phyloP scores from a whole-genome alignment of 2,329 filamentous ascomycete species.

The Phyllosticta citriasiana region DNA sequence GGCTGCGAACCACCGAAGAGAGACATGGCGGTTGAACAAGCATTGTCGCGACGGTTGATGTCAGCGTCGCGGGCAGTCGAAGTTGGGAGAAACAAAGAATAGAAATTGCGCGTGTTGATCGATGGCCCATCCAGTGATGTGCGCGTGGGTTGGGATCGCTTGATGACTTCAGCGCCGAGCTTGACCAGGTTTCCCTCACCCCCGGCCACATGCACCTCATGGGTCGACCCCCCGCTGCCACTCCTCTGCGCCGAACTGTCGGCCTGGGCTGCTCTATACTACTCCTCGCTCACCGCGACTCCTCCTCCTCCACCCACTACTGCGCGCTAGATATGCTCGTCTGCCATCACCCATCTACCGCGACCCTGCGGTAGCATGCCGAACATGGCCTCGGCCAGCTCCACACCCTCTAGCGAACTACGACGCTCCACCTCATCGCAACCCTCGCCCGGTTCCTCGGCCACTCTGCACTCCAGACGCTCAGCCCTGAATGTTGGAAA shows the following conservation, averaged over 20 bases:
- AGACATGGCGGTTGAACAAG: conserved; percentile 6
- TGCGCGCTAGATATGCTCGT: conserved; percentile 7
- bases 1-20: conserved; percentile 9
- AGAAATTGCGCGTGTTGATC: neutral
- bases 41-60: neutral
- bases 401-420: conserved; percentile 22
- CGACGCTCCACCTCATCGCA: conserved; percentile 24
- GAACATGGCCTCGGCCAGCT: conserved; percentile 10
- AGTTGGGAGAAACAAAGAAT: neutral
- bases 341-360: conserved; percentile 4
- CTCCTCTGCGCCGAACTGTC: neutral
- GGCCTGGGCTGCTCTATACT: neutral
- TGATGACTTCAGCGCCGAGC: neutral
- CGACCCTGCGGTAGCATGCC: conserved; percentile 8
- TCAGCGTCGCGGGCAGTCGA: neutral
- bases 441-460: conserved; percentile 23
- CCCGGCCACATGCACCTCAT: neutral
- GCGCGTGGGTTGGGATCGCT: neutral
- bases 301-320: neutral
- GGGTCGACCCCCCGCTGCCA: neutral
- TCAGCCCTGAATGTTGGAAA: conserved; percentile 17
- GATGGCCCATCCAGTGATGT: neutral
- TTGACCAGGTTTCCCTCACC: neutral
- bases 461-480: conserved; percentile 22
- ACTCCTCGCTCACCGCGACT: neutral